Base-by-base conservation (phyloP, 208 protist genomes). In the Eutreptiella sp. region DNA sequence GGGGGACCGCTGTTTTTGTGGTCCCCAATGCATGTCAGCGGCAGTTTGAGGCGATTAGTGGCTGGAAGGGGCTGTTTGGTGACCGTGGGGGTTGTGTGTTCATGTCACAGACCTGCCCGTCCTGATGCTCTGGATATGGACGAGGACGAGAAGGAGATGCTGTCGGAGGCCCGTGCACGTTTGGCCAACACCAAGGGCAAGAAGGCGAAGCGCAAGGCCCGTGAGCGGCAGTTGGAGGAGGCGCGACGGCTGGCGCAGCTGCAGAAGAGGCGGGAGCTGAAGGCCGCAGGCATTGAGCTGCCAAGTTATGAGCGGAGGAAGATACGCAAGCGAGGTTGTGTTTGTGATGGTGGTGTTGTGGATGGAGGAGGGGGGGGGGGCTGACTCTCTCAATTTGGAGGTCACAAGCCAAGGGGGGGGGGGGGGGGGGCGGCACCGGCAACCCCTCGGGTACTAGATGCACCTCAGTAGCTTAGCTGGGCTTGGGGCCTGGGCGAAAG, bases 161-260 rank as follows among this genome's bases (percentile, higher is more conserved):
- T 99, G 16, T 82, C 79, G 16, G 95, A 99, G 73, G 96, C 97
- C 0, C 80, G 96, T n/a, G 98, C 97, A 31, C 90, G 98, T 58
- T 81, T 99, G 14, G 97, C 97, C 1, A 99, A 99, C 70, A 99
- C 98, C 28, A 90, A 96, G 55, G 96, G 96, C 35, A 99, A 99
- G 79, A 99, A 99, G 59, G 93, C 93, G 0, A 92, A 98, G 46
- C 83, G 96, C 26, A 97, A 97, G 75, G 94, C 96, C 33, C 83
- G 98, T 43, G 93, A 99, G 74, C 87, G 91, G 60, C 89, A 98
- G 80, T 77, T 99, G 27, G 88, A 98, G 47, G 95, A 99, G 63
- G 94, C 97, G 0, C 75, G 92, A 29, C 90, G 97, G 46, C 77
- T 99, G 4, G 90, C 96, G 0, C 79, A 80, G 52, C 76, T 99